Percentiles rank a stretch among this genome's conserved stretches.
These are phyloP conservation scores for Tolypocladium tundrense DNA, from an alignment of 2,329 filamentous ascomycete genomes.

Conservation along the genomic window DNA sequence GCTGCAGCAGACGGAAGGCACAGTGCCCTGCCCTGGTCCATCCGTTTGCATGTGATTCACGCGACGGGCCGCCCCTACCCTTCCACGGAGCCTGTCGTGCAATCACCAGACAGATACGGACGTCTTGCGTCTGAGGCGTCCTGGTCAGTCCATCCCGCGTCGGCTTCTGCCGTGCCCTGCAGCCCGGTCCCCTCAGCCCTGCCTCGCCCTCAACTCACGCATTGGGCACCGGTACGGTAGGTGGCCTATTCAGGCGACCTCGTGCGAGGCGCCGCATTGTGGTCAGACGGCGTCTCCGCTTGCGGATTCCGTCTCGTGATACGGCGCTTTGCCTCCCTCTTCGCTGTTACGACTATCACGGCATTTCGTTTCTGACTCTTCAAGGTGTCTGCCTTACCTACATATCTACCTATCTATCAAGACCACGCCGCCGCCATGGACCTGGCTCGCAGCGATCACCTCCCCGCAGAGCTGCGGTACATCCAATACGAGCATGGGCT, in stretches of 20 bases:
- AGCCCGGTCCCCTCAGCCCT: neutral
- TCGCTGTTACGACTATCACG: neutral
- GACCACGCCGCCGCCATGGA: conserved; percentile 11
- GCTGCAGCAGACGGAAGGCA: neutral
- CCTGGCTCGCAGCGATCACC: conserved; percentile 17
- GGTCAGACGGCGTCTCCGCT: neutral
- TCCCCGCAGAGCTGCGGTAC: conserved; percentile 42
- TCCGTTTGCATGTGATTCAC: neutral
- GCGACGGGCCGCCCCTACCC: neutral
- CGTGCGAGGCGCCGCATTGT: neutral
- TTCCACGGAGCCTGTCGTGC: neutral
- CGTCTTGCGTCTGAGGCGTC: neutral
- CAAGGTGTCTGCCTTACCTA: neutral
- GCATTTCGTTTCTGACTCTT: neutral
- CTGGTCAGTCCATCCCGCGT: neutral
- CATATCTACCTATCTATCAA: neutral
- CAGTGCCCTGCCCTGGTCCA: neutral
- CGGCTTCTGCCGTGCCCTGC: neutral
- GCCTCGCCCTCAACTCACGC: neutral
- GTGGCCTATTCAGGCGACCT: neutral
- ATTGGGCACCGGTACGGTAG: neutral
- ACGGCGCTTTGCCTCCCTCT: neutral
- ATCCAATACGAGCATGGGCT: conserved; percentile 52
- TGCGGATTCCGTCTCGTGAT: neutral
- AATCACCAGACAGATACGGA: neutral